Evolutionary conservation across 306 rosid genomes (phyloP), one percentile per base, ranked within the genome.

Genomic region (Corylus americana): DNA sequence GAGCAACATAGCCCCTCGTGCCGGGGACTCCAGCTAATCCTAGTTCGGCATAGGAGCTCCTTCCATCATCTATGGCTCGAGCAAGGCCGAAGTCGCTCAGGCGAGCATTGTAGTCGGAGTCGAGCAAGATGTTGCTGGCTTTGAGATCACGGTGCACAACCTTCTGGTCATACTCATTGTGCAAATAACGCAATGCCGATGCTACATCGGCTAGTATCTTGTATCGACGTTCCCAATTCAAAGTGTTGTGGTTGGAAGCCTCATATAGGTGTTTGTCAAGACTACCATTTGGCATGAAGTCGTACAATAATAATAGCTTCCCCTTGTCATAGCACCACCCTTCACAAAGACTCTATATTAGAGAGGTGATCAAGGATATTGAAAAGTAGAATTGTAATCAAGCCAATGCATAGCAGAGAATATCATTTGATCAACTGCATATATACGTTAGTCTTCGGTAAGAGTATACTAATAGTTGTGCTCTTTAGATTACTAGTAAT

Each of bases 1-100:
- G 91, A 51, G 91, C 91, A 47, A 88, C 91, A 58, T 88, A 86
- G n/a, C 91, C 91, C 75, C 81, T 75, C 29, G 91, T 88, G 74
- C 91, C 91, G 0, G 85, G 76, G 22, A 88, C 83, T 64, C 89
- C 86, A 7, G 79, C 77, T 70, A 59, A 13, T 54, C 73, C 81
- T 12, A 81, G 73, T 71, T 88, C 91, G 7, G 89, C 89, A 68
- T 83, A 86, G 0, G 91, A 88, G 78, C 79, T 88, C 63, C 86
- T 81, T 64, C 86, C 88, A 18, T 80, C 75, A 2, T 88, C 91
- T 79, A 86, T 74, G 80, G 86, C 86, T 49, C 86, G 79, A 25
- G 91, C 91, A 14, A 88, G 91, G 58, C 91, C 89, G 14, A 88
- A 88, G 44, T 88, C 88, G 7, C 91, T 89, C 45, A 88, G 72